These are phyloP conservation scores for Fusarium globosum DNA, from an alignment of 2,329 filamentous ascomycete species.

Conservation along the genomic window DNA sequence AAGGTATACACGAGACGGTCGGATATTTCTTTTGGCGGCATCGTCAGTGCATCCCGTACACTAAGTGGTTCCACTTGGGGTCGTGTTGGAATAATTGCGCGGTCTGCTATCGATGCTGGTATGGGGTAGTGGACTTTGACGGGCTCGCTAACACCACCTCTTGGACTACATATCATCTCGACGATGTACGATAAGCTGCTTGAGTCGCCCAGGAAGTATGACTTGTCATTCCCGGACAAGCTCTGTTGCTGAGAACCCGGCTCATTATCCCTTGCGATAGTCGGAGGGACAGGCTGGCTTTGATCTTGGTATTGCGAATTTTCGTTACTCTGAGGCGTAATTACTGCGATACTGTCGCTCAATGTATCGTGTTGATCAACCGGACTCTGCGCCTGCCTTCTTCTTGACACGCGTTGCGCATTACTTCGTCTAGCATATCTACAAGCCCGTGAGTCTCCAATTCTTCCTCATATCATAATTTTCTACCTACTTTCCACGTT, in stretches of 20 bases:
- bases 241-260: background rate
- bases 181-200: constrained; percentile 36
- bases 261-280: background rate
- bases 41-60: constrained; percentile 14
- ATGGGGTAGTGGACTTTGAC: constrained; percentile 38
- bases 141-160: constrained; percentile 26
- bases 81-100: background rate
- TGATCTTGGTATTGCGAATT: rapidly evolving
- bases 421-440: constrained; percentile 18
- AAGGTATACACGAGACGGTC: constrained; percentile 19
- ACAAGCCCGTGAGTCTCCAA: rapidly evolving
- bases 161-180: constrained; percentile 32
- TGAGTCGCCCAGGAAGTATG: constrained; percentile 25
- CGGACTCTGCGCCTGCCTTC: background rate
- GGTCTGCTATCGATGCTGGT: constrained; percentile 30
- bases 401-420: background rate
- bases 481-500: constrained; percentile 28
- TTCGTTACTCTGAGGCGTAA: background rate
- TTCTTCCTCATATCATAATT: rapidly evolving
- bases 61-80: constrained; percentile 7
- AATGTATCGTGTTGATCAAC: background rate
- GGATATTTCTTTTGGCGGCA: constrained; percentile 12
- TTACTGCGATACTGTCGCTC: background rate
- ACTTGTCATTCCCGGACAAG: background rate
- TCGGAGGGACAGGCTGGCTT: rapidly evolving